Evolutionary conservation across 176 grass and related monocot genomes (phyloP).

Genomic region (Hordeum marinum): DNA sequence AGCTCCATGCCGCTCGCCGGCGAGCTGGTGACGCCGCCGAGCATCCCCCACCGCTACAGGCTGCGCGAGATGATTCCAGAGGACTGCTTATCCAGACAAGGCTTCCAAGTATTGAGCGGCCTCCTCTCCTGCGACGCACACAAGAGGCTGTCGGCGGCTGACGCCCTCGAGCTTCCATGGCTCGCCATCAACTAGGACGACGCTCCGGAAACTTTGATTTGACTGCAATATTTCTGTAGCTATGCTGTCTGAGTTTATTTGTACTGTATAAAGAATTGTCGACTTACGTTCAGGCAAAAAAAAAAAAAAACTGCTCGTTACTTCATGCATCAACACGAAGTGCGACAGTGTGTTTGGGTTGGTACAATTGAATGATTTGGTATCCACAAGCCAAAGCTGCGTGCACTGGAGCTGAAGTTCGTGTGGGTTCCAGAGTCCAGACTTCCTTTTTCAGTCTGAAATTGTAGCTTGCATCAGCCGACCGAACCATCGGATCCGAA

Average conservation of each 20-base stretch:
- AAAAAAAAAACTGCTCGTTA: neutral
- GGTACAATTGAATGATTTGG: neutral
- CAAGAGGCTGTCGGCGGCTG: neutral
- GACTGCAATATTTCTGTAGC: neutral
- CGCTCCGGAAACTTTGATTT: neutral
- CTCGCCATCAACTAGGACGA: neutral
- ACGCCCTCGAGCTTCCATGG: neutral
- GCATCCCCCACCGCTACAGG: neutral
- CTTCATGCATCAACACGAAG: neutral
- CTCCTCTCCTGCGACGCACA: neutral
- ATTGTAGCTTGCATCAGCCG: no score
- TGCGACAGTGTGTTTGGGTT: neutral
- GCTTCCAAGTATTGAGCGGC: slow-evolving; percentile 1
- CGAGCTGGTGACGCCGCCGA: neutral
- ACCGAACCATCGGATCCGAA: no score
- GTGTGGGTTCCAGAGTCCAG: neutral
- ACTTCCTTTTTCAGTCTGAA: neutral
- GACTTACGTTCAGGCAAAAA: neutral
- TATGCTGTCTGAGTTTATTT: neutral
- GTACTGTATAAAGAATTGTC: neutral
- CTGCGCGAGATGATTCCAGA: neutral
- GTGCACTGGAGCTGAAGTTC: neutral
- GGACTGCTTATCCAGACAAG: neutral
- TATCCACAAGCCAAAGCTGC: neutral
- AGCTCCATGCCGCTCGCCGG: neutral